Base-by-base conservation (phyloP, 805 yeast species). In the Scheffersomyces spartinae region DNA sequence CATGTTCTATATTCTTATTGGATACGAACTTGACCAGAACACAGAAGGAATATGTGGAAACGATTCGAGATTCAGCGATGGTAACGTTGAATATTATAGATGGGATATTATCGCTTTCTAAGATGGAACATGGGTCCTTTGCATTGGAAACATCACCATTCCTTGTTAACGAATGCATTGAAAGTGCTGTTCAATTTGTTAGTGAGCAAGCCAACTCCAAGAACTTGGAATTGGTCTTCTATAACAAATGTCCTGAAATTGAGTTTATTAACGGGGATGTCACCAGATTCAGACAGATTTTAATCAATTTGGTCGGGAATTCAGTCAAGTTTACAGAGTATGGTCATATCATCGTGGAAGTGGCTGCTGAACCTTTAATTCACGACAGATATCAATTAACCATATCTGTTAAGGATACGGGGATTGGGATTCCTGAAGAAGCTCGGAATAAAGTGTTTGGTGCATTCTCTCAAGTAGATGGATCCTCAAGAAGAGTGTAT, bases 381-480 rank as follows among this genome's bases (percentile, higher is more conserved):
- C 35, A 33, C 2, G 41, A 49, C 20, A 36, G 68, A 10, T 59
- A 51, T 24, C 66, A 61, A 26, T 44, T 65, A 26, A 34, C 35
- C 5, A 40, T 68, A 4, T 35, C 47, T 2, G 71, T 68, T 9
- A 44, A 53, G 17, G 74, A 68, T 34, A 61, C 73, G 0, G 75
- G 74, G 6, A 68, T 68, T 25, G 74, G 74, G 2, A 68, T 69
- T 17, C 68, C 71, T 3, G 45, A 47, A 18, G 54, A 46, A 23
- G 53, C 68, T 4, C 41, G 54, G n/a, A 42, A 47, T 21, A 64
- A 61, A 41, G 61, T 68, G 4, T 68, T 68, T 39, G 60, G 67
- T 5, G 70, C 71, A 4, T 68, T 68, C 34, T 59, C 67, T 21
- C 74, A 68, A 43, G 72, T 65, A n/a, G 74, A 68, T 38, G 70